Base-by-base conservation (phyloP, 2,329 filamentous ascomycete genomes). In the Dothistroma septosporum region DNA sequence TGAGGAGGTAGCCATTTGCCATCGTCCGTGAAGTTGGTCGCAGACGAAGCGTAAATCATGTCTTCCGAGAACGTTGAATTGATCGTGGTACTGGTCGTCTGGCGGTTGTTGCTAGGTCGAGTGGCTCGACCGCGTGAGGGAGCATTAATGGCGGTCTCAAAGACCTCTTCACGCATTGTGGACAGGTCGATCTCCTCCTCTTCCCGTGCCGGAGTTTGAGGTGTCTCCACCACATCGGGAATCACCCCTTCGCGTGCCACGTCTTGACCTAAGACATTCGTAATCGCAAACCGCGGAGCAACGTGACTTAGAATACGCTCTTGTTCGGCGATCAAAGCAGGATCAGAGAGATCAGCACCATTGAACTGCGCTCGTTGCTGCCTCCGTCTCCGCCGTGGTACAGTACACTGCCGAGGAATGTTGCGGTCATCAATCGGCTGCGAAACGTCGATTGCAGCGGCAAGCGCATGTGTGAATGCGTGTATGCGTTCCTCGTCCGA, bases 391-490 rank as follows among this genome's bases (percentile, higher is more conserved):
- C 79, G 70, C 32, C 79, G 72, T 6, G 79, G 79, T 14, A 81
- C 72, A 56, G 79, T 82, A 54, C 78, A 76, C 62, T 79, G 79
- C 53, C 76, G 72, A 4, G 73, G 72, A n/a, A 73, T 61, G 58
- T 72, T 77, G 52, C 89, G 84, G 65, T 91, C 88, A 66, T 92
- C 89, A 44, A 91, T 81, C 0, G 87, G 84, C 0, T 83, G 79
- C 12, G 88, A 85, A 21, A 92, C 83, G 69, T 90, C 87, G 61
- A 92, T 88, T 52, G 86, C 88, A n/a, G 87, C 86, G 68, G 87
- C 89, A 10, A 90, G 76, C 2, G 80, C 79, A 69, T 90, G 86
- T 1, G 91, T 76, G 86, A 89, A 89, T 54, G 81, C 81, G 62
- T 90, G 80, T 72, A 91, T 88, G 0, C 81, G 84, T 59, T 85